Conservation (phyloP, 2,329 filamentous ascomycete genomes). For the Pseudogymnoascus sp. region DNA sequence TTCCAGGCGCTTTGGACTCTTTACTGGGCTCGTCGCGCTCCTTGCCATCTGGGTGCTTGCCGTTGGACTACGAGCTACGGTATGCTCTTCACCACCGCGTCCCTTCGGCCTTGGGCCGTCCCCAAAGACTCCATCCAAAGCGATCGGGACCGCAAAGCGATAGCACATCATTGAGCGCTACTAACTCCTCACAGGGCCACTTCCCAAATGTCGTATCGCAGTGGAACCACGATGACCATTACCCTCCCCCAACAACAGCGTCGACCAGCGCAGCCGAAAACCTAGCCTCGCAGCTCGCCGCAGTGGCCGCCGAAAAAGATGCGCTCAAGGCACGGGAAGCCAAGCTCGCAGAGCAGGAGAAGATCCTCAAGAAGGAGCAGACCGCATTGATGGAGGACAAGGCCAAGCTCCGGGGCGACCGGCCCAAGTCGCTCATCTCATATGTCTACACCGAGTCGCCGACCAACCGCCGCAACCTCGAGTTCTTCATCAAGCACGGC, state of each 20-base stretch:
- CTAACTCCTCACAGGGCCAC: neutral
- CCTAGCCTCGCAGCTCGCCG: neutral
- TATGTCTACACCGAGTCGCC: slow-evolving; percentile 12
- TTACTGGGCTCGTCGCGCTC: slow-evolving; percentile 1
- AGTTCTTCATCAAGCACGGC: slow-evolving; percentile 11
- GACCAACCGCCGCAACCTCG: slow-evolving; percentile 5
- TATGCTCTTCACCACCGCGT: neutral
- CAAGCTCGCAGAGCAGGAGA: neutral
- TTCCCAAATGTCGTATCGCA: slow-evolving; percentile 3
- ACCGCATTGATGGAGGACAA: neutral
- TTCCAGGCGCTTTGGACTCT: slow-evolving; percentile 5
- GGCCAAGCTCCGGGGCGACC: neutral
- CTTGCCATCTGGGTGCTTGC: neutral
- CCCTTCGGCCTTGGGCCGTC: neutral
- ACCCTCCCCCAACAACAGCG: neutral
- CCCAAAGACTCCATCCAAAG: neutral
- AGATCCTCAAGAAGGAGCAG: neutral
- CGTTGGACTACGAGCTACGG: neutral
- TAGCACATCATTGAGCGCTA: neutral
- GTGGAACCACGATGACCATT: slow-evolving; percentile 4
- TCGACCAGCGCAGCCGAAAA: neutral
- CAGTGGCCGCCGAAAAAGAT: neutral
- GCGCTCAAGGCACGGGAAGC: slow-evolving; percentile 1
- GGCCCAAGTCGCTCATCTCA: slow-evolving; percentile 3
- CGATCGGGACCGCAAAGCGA: neutral